Conservation (phyloP, 2,329 filamentous ascomycete genomes). For the Dryadomyces quercus-mongolicae region DNA sequence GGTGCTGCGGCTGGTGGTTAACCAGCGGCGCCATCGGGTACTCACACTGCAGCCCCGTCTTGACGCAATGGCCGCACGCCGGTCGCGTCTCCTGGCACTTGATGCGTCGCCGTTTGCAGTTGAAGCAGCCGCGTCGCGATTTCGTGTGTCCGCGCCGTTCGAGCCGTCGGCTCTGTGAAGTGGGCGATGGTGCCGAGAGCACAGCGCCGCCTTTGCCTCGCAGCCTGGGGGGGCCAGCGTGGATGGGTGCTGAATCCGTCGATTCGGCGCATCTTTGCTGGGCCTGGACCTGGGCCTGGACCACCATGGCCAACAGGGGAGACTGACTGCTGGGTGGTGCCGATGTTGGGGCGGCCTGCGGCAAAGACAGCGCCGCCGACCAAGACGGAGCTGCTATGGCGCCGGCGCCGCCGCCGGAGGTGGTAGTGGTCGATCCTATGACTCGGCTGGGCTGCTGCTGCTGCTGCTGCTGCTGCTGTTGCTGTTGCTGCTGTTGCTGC, state of each 20-base stretch:
- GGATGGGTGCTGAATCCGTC: too few relatives aligned
- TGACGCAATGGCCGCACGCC: constrained; percentile 49
- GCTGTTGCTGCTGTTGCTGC: neutral
- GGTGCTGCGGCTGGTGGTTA: constrained; percentile 43
- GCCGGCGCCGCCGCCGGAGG: too few relatives aligned
- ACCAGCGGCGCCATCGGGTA: constrained; percentile 43
- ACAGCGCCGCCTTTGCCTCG: too few relatives aligned
- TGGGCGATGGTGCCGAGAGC: neutral
- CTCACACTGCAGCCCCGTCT: constrained; percentile 49
- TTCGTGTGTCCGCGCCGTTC: constrained; percentile 54
- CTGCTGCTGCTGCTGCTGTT: neutral
- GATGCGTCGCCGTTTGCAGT: constrained; percentile 54
- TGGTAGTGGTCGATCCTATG: neutral
- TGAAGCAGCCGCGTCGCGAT: constrained; percentile 52
- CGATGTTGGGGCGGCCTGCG: neutral
- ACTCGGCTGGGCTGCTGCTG: neutral
- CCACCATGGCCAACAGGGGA: neutral
- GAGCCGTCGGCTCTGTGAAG: constrained; percentile 23
- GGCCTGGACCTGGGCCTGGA: too few relatives aligned
- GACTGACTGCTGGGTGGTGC: neutral
- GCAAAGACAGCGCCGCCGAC: neutral
- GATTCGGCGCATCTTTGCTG: too few relatives aligned
- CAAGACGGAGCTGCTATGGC: neutral
- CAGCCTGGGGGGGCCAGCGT: too few relatives aligned
- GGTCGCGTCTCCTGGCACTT: constrained; percentile 59